Percentiles rank a stretch among this genome's conserved stretches.
These are phyloP conservation scores for Friedmanniomyces endolithicus DNA, from an alignment of 495 filamentous ascomycete species.

Conservation along the genomic window DNA sequence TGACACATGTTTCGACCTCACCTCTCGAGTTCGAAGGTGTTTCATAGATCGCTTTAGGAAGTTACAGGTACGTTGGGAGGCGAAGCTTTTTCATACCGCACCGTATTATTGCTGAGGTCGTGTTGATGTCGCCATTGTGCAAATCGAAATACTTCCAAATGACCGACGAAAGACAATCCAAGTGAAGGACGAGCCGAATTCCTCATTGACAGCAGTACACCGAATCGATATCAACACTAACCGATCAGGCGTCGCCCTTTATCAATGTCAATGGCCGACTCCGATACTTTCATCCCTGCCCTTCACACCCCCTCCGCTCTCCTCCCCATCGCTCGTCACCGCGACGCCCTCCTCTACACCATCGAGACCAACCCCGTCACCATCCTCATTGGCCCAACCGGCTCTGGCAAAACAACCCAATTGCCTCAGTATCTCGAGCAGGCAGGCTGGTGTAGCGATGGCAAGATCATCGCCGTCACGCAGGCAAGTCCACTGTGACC, in stretches of 20 bases:
- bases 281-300: conserved; percentile 18
- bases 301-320: conserved; percentile 33
- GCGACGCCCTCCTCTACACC: conserved; percentile 30
- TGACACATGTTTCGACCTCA: neutral
- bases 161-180: no score
- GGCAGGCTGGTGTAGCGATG: conserved; percentile 75
- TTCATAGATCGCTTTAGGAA: no score
- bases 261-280: conserved; percentile 19
- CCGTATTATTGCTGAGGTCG: no score
- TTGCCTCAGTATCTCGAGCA: conserved; percentile 34
- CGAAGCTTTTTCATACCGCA: no score
- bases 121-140: no score
- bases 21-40: neutral
- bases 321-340: conserved; percentile 34
- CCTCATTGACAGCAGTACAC: no score
- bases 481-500: conserved; percentile 46
- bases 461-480: conserved; percentile 76
- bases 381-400: conserved; percentile 33
- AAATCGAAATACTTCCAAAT: no score
- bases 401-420: conserved; percentile 38
- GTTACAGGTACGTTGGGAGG: no score
- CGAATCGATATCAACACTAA: no score
- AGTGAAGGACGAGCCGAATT: no score
- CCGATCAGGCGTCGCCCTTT: no score
- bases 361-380: conserved; percentile 34